Conservation (phyloP, 1,284 basidiomycete species). For the Afroboletus lepidellus region DNA sequence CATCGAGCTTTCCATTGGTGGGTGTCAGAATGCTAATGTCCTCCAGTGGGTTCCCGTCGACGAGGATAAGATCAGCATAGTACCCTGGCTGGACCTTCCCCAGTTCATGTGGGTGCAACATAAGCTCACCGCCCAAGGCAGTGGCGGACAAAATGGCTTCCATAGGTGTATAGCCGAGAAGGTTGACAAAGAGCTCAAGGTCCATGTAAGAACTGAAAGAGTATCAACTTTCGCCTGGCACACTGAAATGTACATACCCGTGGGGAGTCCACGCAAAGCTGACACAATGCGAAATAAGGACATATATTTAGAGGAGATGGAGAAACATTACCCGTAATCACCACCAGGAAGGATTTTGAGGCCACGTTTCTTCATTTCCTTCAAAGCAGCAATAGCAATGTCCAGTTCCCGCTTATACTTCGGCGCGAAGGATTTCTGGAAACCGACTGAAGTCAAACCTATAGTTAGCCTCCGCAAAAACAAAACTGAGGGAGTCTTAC, state of each 20-base stretch:
- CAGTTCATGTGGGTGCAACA: conserved; percentile 35
- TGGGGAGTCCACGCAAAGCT: conserved; percentile 39
- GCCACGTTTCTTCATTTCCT: conserved; percentile 36
- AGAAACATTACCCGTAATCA: conserved; percentile 29
- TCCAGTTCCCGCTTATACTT: conserved; percentile 33
- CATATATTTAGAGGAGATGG: background rate
- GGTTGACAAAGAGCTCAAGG: conserved; percentile 37
- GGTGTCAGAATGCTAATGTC: conserved; percentile 33
- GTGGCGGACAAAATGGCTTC: conserved; percentile 38
- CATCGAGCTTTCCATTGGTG: conserved; percentile 29
- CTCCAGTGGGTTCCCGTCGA: conserved; percentile 35
- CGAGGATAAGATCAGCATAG: conserved; percentile 35
- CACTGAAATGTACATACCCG: conserved; percentile 15
- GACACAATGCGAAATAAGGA: background rate
- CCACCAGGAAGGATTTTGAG: conserved; percentile 34
- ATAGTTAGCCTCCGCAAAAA: background rate
- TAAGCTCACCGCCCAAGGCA: conserved; percentile 36
- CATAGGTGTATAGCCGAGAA: conserved; percentile 36
- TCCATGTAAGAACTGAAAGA: conserved; percentile 33
- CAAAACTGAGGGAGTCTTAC: conserved; percentile 3
- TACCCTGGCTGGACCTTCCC: conserved; percentile 38
- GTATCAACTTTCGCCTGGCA: conserved; percentile 3
- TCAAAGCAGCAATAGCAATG: conserved; percentile 32
- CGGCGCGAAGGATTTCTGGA: conserved; percentile 17
- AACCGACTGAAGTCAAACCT: conserved; percentile 18